A percentile compares a stretch with the other conserved stretches of the same genome.
phyloP scores from a whole-genome alignment of 495 filamentous ascomycete species.

The Beverwykella pulmonaria region DNA sequence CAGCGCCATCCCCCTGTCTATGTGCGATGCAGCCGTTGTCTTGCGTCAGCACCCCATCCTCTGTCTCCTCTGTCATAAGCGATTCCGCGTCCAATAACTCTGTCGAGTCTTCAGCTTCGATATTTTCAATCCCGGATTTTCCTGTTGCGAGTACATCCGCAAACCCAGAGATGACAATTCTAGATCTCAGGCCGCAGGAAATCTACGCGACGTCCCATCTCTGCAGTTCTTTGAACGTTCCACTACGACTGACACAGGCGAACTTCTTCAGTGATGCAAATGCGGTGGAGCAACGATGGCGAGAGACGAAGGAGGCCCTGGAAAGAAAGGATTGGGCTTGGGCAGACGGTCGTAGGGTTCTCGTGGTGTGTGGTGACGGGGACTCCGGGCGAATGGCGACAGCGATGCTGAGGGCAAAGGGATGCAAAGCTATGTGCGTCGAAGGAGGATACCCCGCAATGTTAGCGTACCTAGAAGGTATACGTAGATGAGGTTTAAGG shows the following conservation, averaged over 20 bases:
- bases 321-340: neutral
- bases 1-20: neutral
- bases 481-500: no score
- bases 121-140: neutral
- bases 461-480: neutral
- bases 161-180: neutral
- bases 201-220: conserved; percentile 1
- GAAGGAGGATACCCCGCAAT: conserved; percentile 5
- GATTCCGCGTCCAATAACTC: neutral
- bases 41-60: neutral
- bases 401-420: conserved; percentile 10
- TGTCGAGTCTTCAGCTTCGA: neutral
- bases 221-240: neutral
- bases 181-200: neutral
- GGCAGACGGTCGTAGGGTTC: neutral
- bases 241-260: neutral
- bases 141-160: neutral
- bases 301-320: neutral
- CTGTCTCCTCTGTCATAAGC: neutral
- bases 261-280: conserved; percentile 9
- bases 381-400: conserved; percentile 14
- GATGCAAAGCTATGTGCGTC: conserved; percentile 11
- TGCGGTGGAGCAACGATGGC: conserved; percentile 5
- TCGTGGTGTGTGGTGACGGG: conserved; percentile 2
- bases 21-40: neutral